These are phyloP conservation scores for Globisporangium spiculum DNA, from an alignment of 352 stramenopile species.

Conservation along the genomic window DNA sequence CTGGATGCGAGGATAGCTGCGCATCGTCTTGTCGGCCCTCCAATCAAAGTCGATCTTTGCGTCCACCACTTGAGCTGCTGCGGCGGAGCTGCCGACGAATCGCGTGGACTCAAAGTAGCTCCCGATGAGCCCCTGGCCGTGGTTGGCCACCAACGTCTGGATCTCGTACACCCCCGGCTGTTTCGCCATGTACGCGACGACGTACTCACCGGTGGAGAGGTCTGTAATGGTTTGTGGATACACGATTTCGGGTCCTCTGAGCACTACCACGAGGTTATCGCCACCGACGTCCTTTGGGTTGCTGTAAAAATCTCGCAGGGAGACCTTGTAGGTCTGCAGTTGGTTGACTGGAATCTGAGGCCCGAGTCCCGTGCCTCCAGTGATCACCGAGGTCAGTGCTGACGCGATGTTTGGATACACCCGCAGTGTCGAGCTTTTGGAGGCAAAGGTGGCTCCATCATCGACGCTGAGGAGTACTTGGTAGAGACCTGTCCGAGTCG, in stretches of 20 bases:
- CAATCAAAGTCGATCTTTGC: conserved; percentile 40
- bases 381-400: conserved; percentile 30
- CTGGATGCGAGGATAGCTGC: conserved; percentile 37
- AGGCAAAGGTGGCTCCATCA: conserved; percentile 20
- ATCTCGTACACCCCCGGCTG: conserved; percentile 43
- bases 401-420: conserved; percentile 32
- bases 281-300: conserved; percentile 39
- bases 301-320: conserved; percentile 39
- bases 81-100: conserved; percentile 13
- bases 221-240: conserved; percentile 26
- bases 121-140: conserved; percentile 25
- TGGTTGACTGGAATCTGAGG: conserved; percentile 25
- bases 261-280: conserved; percentile 32
- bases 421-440: conserved; percentile 29
- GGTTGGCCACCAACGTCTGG: conserved; percentile 35
- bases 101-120: conserved; percentile 36
- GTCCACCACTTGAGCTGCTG: conserved; percentile 23
- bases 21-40: conserved; percentile 33
- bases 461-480: conserved; percentile 35
- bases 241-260: conserved; percentile 32
- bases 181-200: conserved; percentile 31
- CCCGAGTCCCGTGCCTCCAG: conserved; percentile 23
- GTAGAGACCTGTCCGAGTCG: conserved; percentile 30
- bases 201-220: conserved; percentile 38
- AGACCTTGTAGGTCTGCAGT: conserved; percentile 31